Evolutionary conservation across 1,284 basidiomycete genomes (phyloP), one percentile per base, ranked within the genome.

Genomic region (Ustilago esculenta): DNA sequence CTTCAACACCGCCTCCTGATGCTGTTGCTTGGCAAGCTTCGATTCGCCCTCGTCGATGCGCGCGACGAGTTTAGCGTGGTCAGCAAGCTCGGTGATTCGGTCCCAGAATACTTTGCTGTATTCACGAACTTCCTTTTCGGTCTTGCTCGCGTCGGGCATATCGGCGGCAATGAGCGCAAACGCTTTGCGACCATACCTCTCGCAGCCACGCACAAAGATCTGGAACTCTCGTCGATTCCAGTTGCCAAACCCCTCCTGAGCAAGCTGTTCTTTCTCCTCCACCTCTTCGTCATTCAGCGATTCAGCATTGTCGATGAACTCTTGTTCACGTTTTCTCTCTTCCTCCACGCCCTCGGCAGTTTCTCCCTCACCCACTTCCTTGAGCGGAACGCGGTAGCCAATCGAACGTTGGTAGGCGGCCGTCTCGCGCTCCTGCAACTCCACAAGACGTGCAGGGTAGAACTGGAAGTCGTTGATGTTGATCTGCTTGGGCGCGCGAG

Each of bases 391-490:
- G 17, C 87, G 75, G 63, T 94, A 92, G 14, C 89, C 88, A 67
- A 92, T 90, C 73, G 87, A 84, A 67, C 88, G 86, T 87, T 79
- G 78, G 63, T 76, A 79, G 6, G 75, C 78, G 8, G 73, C 75
- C 30, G 75, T 79, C 52, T 98, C 96, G 55, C 90, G 88, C 75
- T 96, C 92, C 81, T 98, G 94, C 40, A 98, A 84, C 75, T 90
- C 90, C 10, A 88, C 86, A 9, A 98, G 84, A 42, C 90, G 86
- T 0, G 89, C 87, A 3, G 94, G 91, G 85, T 92, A 97, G 86
- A 99, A 98, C 80, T 98, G 95, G 86, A 94, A 97, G 82, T 98
- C 95, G 84, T 95, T 90, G 71, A 92, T 94, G 14, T 87, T 85
- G 57, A 94, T 87, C 83, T 96, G 92, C 83, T 95, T 95, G 10